Evolutionary conservation across 1,139 yeast species (phyloP).

Genomic region (Fermentozyma sake): DNA sequence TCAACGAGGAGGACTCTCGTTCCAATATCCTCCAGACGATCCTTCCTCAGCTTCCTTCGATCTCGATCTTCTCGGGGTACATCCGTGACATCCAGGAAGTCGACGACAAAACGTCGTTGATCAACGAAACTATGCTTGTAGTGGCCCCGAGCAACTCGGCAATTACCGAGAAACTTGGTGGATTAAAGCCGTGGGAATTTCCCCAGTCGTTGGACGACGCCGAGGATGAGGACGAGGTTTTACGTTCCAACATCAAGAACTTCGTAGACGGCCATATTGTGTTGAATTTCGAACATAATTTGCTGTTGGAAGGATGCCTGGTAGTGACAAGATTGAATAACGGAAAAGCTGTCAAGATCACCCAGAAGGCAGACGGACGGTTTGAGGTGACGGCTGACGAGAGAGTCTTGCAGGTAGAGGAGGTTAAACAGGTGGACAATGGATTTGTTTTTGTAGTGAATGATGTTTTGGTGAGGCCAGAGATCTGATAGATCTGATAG

Average conservation of each 20-base stretch:
- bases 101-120: slow-evolving; percentile 36
- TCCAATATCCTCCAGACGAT: slow-evolving; percentile 26
- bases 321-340: slow-evolving; percentile 31
- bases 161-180: slow-evolving; percentile 28
- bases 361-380: slow-evolving; percentile 30
- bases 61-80: slow-evolving; percentile 53
- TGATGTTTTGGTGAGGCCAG: slow-evolving; percentile 12
- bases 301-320: slow-evolving; percentile 13
- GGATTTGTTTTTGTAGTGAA: slow-evolving; percentile 43
- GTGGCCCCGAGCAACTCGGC: slow-evolving; percentile 63
- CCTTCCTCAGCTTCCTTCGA: slow-evolving; percentile 39
- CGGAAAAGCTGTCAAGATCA: slow-evolving; percentile 41
- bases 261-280: slow-evolving; percentile 55
- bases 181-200: slow-evolving; percentile 66
- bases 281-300: slow-evolving; percentile 18
- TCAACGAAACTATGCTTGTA: slow-evolving; percentile 37
- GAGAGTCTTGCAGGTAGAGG: slow-evolving; percentile 33
- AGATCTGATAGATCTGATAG: slow-evolving; percentile 1
- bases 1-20: slow-evolving; percentile 8
- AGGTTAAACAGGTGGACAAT: slow-evolving; percentile 48
- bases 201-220: slow-evolving; percentile 39
- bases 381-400: slow-evolving; percentile 32
- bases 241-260: slow-evolving; percentile 41
- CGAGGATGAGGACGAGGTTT: slow-evolving; percentile 32
- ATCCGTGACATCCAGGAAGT: slow-evolving; percentile 49